Evolutionary conservation across 228 moss, liverwort and hornwort species (phyloP).

Genomic region (Sphagnum magellanicum): DNA sequence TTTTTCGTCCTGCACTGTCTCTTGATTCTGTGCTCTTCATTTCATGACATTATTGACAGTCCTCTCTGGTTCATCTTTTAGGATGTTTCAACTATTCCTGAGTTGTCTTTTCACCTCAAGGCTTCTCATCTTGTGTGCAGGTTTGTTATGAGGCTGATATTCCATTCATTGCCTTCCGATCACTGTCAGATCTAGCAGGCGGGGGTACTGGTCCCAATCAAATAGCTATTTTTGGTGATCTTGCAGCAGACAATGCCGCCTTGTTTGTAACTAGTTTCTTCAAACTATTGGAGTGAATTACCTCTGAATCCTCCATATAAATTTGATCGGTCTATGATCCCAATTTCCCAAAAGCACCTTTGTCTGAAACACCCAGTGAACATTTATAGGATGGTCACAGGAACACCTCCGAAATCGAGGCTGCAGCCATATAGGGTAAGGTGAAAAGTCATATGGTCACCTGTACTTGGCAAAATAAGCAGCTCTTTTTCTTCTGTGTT

Average conservation of each 20-base stretch:
- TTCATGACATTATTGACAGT: not conserved
- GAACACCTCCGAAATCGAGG: too few species aligned
- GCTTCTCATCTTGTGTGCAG: conserved; percentile 1
- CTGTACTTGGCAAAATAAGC: too few species aligned
- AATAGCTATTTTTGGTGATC: conserved; percentile 12
- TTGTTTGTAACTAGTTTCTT: conserved; percentile 14
- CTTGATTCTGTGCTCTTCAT: not conserved
- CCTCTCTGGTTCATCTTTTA: not conserved
- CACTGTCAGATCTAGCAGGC: conserved; percentile 31
- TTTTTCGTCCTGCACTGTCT: too few species aligned
- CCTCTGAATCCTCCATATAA: too few species aligned
- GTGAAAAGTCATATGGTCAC: too few species aligned
- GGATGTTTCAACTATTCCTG: not conserved
- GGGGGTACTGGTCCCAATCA: conserved; percentile 23
- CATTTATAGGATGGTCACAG: too few species aligned
- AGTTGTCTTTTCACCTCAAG: not conserved
- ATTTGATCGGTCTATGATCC: too few species aligned
- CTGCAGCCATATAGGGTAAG: too few species aligned
- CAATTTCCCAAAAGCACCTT: too few species aligned
- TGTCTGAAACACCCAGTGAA: too few species aligned
- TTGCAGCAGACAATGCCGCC: conserved; percentile 22
- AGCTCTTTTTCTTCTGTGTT: too few species aligned
- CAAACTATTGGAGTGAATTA: conserved; percentile 1
- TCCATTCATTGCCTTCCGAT: conserved; percentile 25
- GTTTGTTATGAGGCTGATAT: conserved; percentile 17